phyloP scores from a whole-genome alignment of 495 filamentous ascomycete genomes.

The Podospora australis region DNA sequence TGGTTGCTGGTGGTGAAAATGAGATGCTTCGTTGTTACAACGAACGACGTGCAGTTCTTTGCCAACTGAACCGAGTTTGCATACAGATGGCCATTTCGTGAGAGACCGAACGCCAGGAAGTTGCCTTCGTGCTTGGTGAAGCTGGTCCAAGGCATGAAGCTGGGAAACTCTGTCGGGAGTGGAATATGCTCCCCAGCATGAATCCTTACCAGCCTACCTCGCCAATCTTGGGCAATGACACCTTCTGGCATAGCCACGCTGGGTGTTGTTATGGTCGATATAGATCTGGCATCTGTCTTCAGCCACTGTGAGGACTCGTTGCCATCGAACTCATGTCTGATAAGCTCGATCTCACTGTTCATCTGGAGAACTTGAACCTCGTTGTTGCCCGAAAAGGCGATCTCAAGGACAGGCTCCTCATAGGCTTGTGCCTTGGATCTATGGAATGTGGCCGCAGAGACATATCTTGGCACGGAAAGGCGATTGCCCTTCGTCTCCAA shows the following conservation, averaged over 20 bases:
- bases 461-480: conserved; percentile 25
- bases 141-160: conserved; percentile 48
- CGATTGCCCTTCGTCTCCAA: conserved; percentile 50
- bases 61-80: conserved; percentile 66
- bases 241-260: conserved; percentile 7
- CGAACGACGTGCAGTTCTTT: conserved; percentile 85
- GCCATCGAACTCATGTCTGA: conserved; percentile 14
- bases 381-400: conserved; percentile 17
- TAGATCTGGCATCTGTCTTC: conserved; percentile 8
- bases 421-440: background rate
- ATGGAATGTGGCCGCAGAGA: conserved; percentile 19
- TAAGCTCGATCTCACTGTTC: conserved; percentile 12
- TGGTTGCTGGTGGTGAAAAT: conserved; percentile 89
- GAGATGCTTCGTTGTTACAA: conserved; percentile 73
- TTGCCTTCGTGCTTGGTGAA: conserved; percentile 32
- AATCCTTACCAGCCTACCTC: conserved; percentile 27
- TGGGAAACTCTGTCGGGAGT: conserved; percentile 27
- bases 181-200: conserved; percentile 2
- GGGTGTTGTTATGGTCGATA: conserved; percentile 15
- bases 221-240: conserved; percentile 30
- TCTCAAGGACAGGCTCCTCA: conserved; percentile 21
- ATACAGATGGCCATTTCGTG: conserved; percentile 68
- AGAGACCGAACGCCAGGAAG: conserved; percentile 54
- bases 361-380: conserved; percentile 21
- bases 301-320: conserved; percentile 4